Conservation (phyloP, 1,284 basidiomycete species). For the Ceratobasidium sp. region DNA sequence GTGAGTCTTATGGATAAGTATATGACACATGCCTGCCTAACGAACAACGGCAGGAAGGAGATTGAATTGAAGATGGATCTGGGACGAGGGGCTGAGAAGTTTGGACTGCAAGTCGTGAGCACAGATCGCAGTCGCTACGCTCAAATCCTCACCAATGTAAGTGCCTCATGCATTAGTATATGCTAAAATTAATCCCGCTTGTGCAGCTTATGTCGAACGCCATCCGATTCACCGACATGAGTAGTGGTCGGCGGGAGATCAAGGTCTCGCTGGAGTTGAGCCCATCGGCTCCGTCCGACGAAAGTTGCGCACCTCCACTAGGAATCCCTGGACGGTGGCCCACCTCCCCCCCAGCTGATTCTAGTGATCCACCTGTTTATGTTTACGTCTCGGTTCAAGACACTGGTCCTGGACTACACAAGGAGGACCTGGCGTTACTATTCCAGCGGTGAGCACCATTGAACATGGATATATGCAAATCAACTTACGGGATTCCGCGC, state of each 20-base stretch:
- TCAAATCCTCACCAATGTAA: slow-evolving; percentile 46
- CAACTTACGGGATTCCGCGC: neutral
- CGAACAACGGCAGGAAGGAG: slow-evolving; percentile 42
- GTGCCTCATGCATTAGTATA: neutral
- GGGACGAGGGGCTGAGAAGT: slow-evolving; percentile 41
- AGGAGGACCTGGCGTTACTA: slow-evolving; percentile 42
- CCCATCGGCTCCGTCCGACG: slow-evolving; percentile 39
- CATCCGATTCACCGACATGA: slow-evolving; percentile 42
- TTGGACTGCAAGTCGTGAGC: slow-evolving; percentile 39
- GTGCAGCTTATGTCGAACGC: slow-evolving; percentile 33
- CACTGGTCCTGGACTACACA: slow-evolving; percentile 46
- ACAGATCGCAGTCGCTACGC: slow-evolving; percentile 45
- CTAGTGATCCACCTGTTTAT: slow-evolving; percentile 35
- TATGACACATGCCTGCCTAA: neutral
- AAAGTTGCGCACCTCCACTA: slow-evolving; percentile 15
- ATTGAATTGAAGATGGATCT: slow-evolving; percentile 43
- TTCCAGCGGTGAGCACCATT: slow-evolving; percentile 39
- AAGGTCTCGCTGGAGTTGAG: slow-evolving; percentile 44
- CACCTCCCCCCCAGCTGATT: slow-evolving; percentile 1
- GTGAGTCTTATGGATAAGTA: slow-evolving; percentile 41
- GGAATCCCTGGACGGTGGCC: neutral
- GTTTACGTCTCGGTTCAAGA: slow-evolving; percentile 45
- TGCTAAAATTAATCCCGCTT: slow-evolving; percentile 30
- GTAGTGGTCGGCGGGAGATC: slow-evolving; percentile 41
- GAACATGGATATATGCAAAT: slow-evolving; percentile 34